A percentile compares a stretch with the other conserved stretches of the same genome.
These are phyloP conservation scores for Trichosporon sp. DNA, from an alignment of 1,284 basidiomycete species.

Conservation along the genomic window DNA sequence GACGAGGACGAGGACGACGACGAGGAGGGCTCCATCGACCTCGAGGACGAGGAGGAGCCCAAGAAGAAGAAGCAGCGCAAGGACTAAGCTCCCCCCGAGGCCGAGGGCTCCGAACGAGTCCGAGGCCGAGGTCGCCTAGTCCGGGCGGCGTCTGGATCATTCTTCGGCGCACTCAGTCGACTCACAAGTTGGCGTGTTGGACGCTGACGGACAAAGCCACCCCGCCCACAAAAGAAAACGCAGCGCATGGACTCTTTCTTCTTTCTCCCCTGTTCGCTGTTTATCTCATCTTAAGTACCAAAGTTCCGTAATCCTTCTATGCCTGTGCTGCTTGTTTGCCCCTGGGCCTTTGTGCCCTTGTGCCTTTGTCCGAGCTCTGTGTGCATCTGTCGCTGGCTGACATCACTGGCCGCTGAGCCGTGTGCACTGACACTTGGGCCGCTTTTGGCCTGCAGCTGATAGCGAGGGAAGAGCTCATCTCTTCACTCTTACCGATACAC, in stretches of 20 bases:
- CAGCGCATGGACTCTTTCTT: not conserved
- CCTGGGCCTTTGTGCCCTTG: not conserved
- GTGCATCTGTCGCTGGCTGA: not conserved
- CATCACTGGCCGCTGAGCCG: not conserved
- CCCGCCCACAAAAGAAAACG: too few species aligned
- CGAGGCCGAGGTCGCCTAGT: too few species aligned
- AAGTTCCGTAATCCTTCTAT: not conserved
- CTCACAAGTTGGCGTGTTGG: not conserved
- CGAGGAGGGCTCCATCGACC: slow-evolving; percentile 43
- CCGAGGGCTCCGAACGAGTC: not conserved
- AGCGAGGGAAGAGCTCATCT: too few species aligned
- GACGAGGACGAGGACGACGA: slow-evolving; percentile 43
- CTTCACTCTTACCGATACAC: not conserved
- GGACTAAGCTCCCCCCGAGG: not conserved
- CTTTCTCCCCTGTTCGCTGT: not conserved
- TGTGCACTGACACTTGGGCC: not conserved
- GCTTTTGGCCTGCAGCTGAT: not conserved
- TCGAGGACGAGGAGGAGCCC: slow-evolving; percentile 42
- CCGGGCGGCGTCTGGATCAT: too few species aligned
- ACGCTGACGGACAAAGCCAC: too few species aligned
- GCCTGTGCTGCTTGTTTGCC: not conserved
- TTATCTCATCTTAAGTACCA: not conserved
- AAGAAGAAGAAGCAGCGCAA: slow-evolving; percentile 11
- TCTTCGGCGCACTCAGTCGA: not conserved
- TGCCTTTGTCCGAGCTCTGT: not conserved